phyloP scores from a whole-genome alignment of 1,139 yeast genomes.

The Yamadazyma conglobata region DNA sequence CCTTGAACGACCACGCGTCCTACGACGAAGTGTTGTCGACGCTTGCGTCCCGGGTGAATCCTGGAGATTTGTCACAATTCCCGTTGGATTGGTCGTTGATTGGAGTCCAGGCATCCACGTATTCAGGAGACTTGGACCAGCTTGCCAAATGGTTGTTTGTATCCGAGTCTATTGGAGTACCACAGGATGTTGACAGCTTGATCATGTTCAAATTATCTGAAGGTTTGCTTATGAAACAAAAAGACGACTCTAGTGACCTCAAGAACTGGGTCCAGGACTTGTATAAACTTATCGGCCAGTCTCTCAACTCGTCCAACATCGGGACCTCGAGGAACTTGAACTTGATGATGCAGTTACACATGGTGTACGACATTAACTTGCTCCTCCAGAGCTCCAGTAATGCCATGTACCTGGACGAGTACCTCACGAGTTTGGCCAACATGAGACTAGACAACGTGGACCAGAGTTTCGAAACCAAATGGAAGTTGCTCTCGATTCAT shows the following conservation, averaged over 20 bases:
- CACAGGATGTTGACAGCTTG: constrained; percentile 51
- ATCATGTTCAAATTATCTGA: constrained; percentile 66
- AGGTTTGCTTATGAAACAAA: constrained; percentile 32
- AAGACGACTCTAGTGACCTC: constrained; percentile 33
- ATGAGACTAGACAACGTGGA: constrained; percentile 50
- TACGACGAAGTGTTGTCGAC: constrained; percentile 40
- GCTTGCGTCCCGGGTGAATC: constrained; percentile 22
- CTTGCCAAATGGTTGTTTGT: constrained; percentile 55
- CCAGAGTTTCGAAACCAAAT: constrained; percentile 59
- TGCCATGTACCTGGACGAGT: no score
- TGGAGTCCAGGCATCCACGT: constrained; percentile 74
- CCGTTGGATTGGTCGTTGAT: constrained; percentile 58
- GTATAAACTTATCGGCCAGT: constrained; percentile 54
- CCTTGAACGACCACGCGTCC: constrained; percentile 40
- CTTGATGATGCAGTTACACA: constrained; percentile 63
- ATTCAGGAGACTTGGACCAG: constrained; percentile 52
- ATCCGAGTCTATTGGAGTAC: constrained; percentile 32
- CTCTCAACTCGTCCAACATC: constrained; percentile 57
- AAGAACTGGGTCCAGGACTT: constrained; percentile 40
- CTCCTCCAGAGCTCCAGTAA: constrained; percentile 3
- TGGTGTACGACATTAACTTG: constrained; percentile 57
- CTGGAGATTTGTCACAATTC: constrained; percentile 21
- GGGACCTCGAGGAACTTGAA: constrained; percentile 58
- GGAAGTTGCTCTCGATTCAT: constrained; percentile 59
- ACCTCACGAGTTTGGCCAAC: constrained; percentile 30